phyloP scores from a whole-genome alignment of 768 basidiomycete species.

The Udeniomyces megalosporus region DNA sequence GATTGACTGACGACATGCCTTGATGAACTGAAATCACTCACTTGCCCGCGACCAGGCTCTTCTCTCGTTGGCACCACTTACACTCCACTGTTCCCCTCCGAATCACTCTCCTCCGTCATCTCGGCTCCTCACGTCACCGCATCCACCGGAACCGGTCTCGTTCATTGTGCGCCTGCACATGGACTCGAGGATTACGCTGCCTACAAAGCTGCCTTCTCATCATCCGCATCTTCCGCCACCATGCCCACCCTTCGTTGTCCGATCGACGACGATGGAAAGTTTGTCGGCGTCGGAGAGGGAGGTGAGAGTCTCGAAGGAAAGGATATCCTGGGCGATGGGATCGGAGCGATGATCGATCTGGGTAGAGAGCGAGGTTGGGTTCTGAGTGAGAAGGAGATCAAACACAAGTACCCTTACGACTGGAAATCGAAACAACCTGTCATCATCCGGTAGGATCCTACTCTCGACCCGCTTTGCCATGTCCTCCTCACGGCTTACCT shows the following conservation, averaged over 20 bases:
- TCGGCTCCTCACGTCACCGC: constrained; percentile 61
- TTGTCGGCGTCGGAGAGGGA: constrained; percentile 36
- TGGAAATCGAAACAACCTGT: constrained; percentile 90
- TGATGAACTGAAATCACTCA: background rate
- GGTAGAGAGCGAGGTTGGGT: constrained; percentile 41
- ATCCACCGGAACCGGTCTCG: constrained; percentile 82
- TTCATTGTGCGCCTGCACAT: constrained; percentile 90
- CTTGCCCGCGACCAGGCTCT: too few relatives aligned
- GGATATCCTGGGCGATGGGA: constrained; percentile 57
- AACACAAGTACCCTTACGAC: constrained; percentile 87
- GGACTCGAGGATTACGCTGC: constrained; percentile 79
- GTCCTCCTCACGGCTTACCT: background rate
- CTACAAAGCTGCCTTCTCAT: constrained; percentile 36
- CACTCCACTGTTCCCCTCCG: constrained; percentile 21
- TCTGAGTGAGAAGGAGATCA: constrained; percentile 50
- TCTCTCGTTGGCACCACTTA: constrained; percentile 19
- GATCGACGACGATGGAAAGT: constrained; percentile 60
- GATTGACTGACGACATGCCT: background rate
- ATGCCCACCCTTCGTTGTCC: constrained; percentile 53
- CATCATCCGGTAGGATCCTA: constrained; percentile 55
- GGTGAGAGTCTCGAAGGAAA: constrained; percentile 41
- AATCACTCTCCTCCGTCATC: constrained; percentile 35
- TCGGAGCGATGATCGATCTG: constrained; percentile 46
- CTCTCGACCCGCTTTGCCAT: background rate
- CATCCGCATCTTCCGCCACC: background rate